Conservation (phyloP, 768 basidiomycete species). For the Grammothele lineata region DNA sequence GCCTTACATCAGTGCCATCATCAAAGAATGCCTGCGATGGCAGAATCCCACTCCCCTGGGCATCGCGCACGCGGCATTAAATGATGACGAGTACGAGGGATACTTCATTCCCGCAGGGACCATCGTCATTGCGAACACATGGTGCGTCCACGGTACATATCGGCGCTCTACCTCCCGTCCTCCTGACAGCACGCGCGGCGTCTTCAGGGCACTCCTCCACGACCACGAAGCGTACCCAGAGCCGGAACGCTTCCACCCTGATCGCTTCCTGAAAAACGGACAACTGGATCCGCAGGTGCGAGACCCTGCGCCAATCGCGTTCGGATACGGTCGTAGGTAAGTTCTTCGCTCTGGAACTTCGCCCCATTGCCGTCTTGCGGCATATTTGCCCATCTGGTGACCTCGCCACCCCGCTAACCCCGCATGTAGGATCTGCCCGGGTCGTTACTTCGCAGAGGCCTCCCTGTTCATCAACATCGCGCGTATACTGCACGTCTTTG, state of each 20-base stretch:
- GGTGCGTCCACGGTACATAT: conserved; percentile 4
- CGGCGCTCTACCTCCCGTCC: neutral
- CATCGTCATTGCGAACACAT: conserved; percentile 11
- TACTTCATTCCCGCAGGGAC: conserved; percentile 17
- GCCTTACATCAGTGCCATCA: conserved; percentile 27
- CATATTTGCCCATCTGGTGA: no score
- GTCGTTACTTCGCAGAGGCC: conserved; percentile 11
- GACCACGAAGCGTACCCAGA: conserved; percentile 23
- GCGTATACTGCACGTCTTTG: conserved; percentile 14
- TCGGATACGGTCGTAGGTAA: conserved; percentile 26
- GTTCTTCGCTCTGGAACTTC: no score
- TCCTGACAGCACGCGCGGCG: no score
- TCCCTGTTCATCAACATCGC: conserved; percentile 16
- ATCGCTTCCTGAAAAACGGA: conserved; percentile 20
- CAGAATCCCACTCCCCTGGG: conserved; percentile 22
- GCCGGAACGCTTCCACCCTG: conserved; percentile 22
- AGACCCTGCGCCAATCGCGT: conserved; percentile 14
- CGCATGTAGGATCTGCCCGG: conserved; percentile 14
- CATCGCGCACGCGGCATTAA: conserved; percentile 5
- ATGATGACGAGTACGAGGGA: conserved; percentile 17
- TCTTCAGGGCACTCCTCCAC: conserved; percentile 22
- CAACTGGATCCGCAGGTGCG: conserved; percentile 11
- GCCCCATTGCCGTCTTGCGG: no score
- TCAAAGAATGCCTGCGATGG: conserved; percentile 32
- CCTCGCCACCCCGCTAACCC: no score